phyloP scores from a whole-genome alignment of 2,329 filamentous ascomycete genomes.

The Tolypocladium ovalisporum region DNA sequence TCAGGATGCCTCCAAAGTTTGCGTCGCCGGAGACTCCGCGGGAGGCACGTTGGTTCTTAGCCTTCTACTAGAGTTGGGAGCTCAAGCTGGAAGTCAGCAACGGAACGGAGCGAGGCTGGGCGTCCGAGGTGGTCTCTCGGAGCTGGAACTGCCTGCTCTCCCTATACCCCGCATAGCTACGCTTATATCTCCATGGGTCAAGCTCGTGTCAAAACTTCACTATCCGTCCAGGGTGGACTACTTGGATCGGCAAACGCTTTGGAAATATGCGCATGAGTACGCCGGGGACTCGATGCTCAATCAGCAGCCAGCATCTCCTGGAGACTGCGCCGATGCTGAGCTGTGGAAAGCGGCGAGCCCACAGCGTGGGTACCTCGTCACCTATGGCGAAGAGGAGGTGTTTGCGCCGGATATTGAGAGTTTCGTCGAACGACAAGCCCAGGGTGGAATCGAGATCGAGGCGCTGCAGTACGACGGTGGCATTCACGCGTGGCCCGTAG shows the following conservation, averaged over 20 bases:
- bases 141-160: conserved; percentile 9
- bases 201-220: conserved; percentile 57
- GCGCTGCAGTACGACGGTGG: conserved; percentile 51
- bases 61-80: conserved; percentile 56
- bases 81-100: conserved; percentile 12
- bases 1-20: conserved; percentile 49
- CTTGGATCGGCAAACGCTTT: conserved; percentile 54
- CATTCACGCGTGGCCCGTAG: conserved; percentile 78
- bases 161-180: conserved; percentile 43
- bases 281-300: conserved; percentile 28
- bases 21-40: conserved; percentile 69
- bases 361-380: conserved; percentile 53
- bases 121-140: conserved; percentile 6
- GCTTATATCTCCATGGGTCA: conserved; percentile 74
- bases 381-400: conserved; percentile 69
- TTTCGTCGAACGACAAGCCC: conserved; percentile 44
- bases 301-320: conserved; percentile 46
- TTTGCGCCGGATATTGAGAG: conserved; percentile 59
- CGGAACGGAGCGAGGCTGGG: conserved; percentile 6
- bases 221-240: conserved; percentile 65
- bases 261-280: conserved; percentile 62
- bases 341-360: conserved; percentile 62
- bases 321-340: conserved; percentile 51
- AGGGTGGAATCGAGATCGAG: conserved; percentile 41
- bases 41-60: conserved; percentile 65